Conservation (phyloP, 192 early-diverging fungal genomes). For the Lobosporangium transversale region DNA sequence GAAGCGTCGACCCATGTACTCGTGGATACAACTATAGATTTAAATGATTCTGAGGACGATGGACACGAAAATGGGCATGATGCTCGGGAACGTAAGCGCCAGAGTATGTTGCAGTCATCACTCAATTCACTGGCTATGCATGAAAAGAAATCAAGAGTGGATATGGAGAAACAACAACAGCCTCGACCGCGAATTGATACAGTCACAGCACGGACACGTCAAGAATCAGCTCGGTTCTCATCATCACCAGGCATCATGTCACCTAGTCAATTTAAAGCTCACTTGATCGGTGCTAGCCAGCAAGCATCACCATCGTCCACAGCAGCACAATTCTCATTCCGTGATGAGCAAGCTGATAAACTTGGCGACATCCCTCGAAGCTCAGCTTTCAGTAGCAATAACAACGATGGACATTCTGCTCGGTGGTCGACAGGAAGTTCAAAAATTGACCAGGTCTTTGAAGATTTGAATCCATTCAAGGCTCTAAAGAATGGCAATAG, state of each 20-base stretch:
- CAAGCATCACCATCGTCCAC: not conserved
- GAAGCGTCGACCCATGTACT: slow-evolving; percentile 29
- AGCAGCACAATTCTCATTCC: not conserved
- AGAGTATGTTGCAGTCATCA: slow-evolving; percentile 31
- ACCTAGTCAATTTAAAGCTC: slow-evolving; percentile 43
- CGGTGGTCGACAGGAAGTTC: slow-evolving; percentile 29
- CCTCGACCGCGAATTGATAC: slow-evolving; percentile 29
- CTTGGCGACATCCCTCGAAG: not conserved
- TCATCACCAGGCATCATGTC: slow-evolving; percentile 25
- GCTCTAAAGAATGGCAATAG: too few relatives aligned
- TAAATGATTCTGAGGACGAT: slow-evolving; percentile 24
- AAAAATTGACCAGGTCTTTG: slow-evolving; percentile 39
- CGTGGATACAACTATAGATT: slow-evolving; percentile 32
- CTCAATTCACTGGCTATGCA: slow-evolving; percentile 30
- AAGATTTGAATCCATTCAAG: slow-evolving; percentile 44
- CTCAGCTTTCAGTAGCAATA: not conserved
- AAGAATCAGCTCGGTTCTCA: slow-evolving; percentile 18
- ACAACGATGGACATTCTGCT: slow-evolving; percentile 14
- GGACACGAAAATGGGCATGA: slow-evolving; percentile 7
- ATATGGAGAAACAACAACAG: not conserved
- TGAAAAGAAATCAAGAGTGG: slow-evolving; percentile 6
- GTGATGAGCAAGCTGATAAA: not conserved
- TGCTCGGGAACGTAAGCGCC: slow-evolving; percentile 10
- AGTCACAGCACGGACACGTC: not conserved
- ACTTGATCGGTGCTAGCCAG: slow-evolving; percentile 18